Percentiles rank a stretch among this genome's conserved stretches.
phyloP scores from a whole-genome alignment of 1,284 basidiomycete genomes.

The Chondrostereum purpureum region DNA sequence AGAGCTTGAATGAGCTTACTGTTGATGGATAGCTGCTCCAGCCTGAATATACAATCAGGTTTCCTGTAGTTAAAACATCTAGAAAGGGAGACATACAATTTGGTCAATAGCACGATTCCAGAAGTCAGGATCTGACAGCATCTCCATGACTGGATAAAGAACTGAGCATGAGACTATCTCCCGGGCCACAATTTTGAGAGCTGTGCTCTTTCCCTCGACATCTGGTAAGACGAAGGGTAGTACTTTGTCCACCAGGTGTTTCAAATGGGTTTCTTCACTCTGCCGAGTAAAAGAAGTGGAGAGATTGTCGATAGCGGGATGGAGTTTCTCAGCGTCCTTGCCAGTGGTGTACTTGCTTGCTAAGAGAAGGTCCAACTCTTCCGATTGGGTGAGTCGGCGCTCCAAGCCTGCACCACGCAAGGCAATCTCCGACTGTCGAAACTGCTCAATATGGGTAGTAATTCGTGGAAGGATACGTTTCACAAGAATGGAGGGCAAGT shows the following conservation, averaged over 20 bases:
- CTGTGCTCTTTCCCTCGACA: conserved; percentile 65
- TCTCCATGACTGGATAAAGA: conserved; percentile 83
- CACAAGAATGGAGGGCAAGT: conserved; percentile 75
- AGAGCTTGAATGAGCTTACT: conserved; percentile 44
- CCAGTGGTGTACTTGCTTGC: conserved; percentile 67
- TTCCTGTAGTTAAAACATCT: conserved; percentile 3
- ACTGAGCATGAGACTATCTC: conserved; percentile 84
- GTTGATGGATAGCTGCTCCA: conserved; percentile 84
- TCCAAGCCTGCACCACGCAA: conserved; percentile 72
- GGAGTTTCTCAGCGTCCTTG: conserved; percentile 57
- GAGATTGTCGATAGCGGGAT: conserved; percentile 77
- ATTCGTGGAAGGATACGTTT: conserved; percentile 81
- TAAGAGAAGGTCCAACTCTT: conserved; percentile 79
- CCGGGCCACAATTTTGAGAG: conserved; percentile 66
- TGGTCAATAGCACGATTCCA: conserved; percentile 93
- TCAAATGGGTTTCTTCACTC: conserved; percentile 82
- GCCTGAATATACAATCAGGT: conserved; percentile 44
- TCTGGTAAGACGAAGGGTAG: conserved; percentile 73
- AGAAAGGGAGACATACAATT: conserved; percentile 40
- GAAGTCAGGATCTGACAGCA: conserved; percentile 91
- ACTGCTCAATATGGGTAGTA: conserved; percentile 85
- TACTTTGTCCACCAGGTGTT: conserved; percentile 61
- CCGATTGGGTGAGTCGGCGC: conserved; percentile 74
- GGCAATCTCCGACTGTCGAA: conserved; percentile 84
- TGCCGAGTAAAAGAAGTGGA: conserved; percentile 85